Evolutionary conservation across 2,329 filamentous ascomycete species (phyloP).

Genomic region (Alternaria sp.): DNA sequence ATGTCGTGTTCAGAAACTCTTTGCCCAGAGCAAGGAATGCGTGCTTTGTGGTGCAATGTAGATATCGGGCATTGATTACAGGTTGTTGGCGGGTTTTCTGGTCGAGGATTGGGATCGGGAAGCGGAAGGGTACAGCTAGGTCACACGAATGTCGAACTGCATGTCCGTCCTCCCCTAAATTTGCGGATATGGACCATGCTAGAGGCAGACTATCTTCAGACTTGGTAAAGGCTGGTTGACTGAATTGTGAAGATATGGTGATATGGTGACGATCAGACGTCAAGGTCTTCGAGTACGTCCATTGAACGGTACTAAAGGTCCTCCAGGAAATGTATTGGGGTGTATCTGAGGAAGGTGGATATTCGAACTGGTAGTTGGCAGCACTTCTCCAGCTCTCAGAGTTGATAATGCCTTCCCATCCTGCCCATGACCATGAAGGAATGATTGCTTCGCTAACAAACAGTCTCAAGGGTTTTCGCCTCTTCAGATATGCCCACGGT

Average conservation of each 20-base stretch:
- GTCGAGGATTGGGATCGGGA: conserved; percentile 24
- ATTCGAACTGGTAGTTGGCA: conserved; percentile 20
- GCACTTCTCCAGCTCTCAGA: conserved; percentile 30
- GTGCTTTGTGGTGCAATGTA: conserved; percentile 18
- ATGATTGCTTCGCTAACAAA: conserved; percentile 1
- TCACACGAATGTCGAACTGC: conserved; percentile 12
- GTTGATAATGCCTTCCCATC: conserved; percentile 22
- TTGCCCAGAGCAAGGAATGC: conserved; percentile 18
- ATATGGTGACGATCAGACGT: not conserved
- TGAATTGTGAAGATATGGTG: not conserved
- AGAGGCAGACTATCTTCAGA: conserved; percentile 22
- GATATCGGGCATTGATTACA: conserved; percentile 18
- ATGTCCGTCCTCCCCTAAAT: not conserved
- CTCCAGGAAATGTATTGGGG: not conserved
- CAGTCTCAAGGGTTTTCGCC: conserved; percentile 8
- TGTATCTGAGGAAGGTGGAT: not conserved
- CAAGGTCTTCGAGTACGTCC: not conserved
- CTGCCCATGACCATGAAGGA: conserved; percentile 28
- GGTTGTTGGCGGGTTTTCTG: conserved; percentile 14
- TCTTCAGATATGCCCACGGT: conserved; percentile 18
- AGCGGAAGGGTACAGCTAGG: conserved; percentile 21
- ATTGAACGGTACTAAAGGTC: not conserved
- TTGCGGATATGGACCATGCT: conserved; percentile 15
- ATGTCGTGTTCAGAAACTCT: conserved; percentile 11
- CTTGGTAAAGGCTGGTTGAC: conserved; percentile 1